Percentiles rank a stretch among this genome's conserved stretches.
Evolutionary conservation across 1,139 yeast genomes (phyloP).

Genomic region (Diutina rugosa): DNA sequence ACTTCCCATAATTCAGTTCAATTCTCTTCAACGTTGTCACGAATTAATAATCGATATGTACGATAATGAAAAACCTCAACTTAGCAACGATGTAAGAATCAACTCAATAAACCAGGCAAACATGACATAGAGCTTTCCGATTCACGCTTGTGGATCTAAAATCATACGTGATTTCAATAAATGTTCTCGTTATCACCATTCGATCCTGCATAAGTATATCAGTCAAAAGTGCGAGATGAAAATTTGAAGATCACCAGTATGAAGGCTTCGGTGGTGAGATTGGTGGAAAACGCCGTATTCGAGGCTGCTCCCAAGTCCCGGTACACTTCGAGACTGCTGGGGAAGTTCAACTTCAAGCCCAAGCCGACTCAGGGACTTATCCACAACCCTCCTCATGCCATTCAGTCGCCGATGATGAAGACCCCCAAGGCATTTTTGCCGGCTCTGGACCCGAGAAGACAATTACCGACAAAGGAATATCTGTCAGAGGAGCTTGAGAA

Average conservation of each 20-base stretch:
- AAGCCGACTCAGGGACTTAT: conserved; percentile 25
- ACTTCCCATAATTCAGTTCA: neutral
- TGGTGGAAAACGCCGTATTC: neutral
- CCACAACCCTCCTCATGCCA: conserved; percentile 20
- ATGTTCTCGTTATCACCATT: neutral
- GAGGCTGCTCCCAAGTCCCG: conserved; percentile 1
- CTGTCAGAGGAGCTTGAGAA: neutral
- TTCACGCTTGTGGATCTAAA: neutral
- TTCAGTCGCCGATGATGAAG: neutral
- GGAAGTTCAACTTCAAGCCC: conserved; percentile 27
- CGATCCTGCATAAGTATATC: neutral
- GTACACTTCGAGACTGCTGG: neutral
- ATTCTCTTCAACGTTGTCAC: neutral
- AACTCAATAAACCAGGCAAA: too few species aligned
- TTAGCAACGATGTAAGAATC: too few species aligned
- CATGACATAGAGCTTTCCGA: too few species aligned
- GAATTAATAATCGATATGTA: too few species aligned
- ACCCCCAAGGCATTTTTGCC: conserved; percentile 2
- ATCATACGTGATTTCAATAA: too few species aligned
- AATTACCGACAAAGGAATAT: neutral
- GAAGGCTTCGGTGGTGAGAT: conserved; percentile 1
- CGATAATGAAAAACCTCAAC: too few species aligned
- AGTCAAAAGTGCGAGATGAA: neutral
- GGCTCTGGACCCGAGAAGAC: neutral
- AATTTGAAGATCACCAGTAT: neutral